Evolutionary conservation across 2,329 filamentous ascomycete species (phyloP).

Genomic region (Exophiala aquamarina): DNA sequence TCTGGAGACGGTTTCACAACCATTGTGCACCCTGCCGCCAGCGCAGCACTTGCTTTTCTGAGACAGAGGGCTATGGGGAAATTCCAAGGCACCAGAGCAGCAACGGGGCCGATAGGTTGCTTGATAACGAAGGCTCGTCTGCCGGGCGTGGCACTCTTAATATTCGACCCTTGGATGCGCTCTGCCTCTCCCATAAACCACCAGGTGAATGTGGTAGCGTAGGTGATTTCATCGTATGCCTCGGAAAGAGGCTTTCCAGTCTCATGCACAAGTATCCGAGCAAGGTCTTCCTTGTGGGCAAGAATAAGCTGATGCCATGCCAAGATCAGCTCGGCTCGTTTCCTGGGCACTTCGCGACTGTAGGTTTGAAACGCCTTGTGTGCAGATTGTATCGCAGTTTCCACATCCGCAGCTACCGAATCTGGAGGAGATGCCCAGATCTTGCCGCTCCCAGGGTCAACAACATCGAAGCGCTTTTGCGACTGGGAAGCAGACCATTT

Average conservation of each 20-base stretch:
- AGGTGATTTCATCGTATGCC: conserved; percentile 69
- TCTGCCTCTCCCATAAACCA: conserved; percentile 83
- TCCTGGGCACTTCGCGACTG: conserved; percentile 51
- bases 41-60: conserved; percentile 65
- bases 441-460: conserved; percentile 18
- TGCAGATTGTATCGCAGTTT: conserved; percentile 53
- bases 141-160: conserved; percentile 52
- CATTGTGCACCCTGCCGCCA: conserved; percentile 74
- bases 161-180: conserved; percentile 59
- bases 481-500: conserved; percentile 1
- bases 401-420: conserved; percentile 15
- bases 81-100: conserved; percentile 72
- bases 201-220: conserved; percentile 74
- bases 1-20: conserved; percentile 71
- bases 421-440: conserved; percentile 19
- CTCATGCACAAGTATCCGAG: conserved; percentile 73
- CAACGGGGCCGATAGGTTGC: conserved; percentile 68
- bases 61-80: conserved; percentile 68
- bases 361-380: too few species aligned
- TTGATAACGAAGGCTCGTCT: conserved; percentile 71
- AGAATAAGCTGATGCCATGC: conserved; percentile 81
- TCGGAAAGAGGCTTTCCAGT: conserved; percentile 83
- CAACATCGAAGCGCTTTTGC: conserved; percentile 1
- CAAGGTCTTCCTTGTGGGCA: conserved; percentile 76
- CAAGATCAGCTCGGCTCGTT: conserved; percentile 71